These are phyloP conservation scores for Przewalskia tangutica DNA, from an alignment of 257 asterid species.

Conservation along the genomic window DNA sequence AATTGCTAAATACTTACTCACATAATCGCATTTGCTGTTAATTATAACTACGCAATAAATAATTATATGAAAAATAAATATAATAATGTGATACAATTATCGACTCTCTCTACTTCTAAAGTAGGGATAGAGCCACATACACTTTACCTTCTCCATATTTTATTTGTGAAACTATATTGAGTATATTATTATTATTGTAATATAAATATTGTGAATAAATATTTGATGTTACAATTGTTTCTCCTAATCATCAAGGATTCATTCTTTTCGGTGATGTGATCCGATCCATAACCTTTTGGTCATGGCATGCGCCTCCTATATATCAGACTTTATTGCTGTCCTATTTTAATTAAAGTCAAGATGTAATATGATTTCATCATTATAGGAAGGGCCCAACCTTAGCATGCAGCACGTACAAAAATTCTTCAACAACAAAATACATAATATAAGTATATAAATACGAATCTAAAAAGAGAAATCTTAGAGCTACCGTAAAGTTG, in stretches of 20 bases:
- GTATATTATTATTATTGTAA: neutral
- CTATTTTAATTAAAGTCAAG: neutral
- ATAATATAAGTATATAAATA: neutral
- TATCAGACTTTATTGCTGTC: neutral
- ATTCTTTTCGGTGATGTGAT: constrained; percentile 25
- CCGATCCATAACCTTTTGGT: neutral
- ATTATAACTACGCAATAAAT: too few relatives aligned
- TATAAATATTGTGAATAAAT: neutral
- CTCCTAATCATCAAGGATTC: neutral
- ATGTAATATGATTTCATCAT: neutral
- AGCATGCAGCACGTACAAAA: neutral
- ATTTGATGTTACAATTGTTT: neutral
- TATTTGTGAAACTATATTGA: neutral
- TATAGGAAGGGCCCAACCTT: neutral
- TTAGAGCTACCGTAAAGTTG: too few relatives aligned
- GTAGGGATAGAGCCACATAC: too few relatives aligned
- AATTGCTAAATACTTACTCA: neutral
- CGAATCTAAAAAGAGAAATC: neutral
- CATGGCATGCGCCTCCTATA: neutral
- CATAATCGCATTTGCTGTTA: too few relatives aligned
- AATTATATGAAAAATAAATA: too few relatives aligned
- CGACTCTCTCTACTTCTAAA: too few relatives aligned
- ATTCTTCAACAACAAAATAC: neutral
- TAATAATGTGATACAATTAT: too few relatives aligned
- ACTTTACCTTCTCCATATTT: too few relatives aligned